phyloP scores from a whole-genome alignment of 371 early-diverging fungal species.

The Batkoa obscura region DNA sequence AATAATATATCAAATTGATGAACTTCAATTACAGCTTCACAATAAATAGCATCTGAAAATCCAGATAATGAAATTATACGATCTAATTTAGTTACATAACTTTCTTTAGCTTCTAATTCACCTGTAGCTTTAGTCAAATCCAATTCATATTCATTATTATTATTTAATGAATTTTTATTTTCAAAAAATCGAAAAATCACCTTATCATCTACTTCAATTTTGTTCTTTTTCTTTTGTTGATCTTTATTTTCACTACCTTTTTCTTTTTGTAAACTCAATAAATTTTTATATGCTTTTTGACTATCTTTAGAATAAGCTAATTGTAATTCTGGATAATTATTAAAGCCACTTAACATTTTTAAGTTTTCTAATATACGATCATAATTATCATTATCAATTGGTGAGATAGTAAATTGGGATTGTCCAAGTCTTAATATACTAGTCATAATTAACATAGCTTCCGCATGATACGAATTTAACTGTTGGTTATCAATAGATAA shows the following conservation, averaged over 20 bases:
- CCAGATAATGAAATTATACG: slow-evolving; percentile 93
- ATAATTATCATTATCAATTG: slow-evolving; percentile 91
- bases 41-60: slow-evolving; percentile 96
- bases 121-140: slow-evolving; percentile 81
- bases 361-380: slow-evolving; percentile 82
- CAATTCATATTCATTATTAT: slow-evolving; percentile 38
- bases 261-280: slow-evolving; percentile 32
- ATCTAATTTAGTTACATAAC: slow-evolving; percentile 64
- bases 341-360: slow-evolving; percentile 45
- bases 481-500: slow-evolving; percentile 22
- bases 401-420: slow-evolving; percentile 54
- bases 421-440: slow-evolving; percentile 83
- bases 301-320: slow-evolving; percentile 59
- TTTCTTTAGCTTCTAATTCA: slow-evolving; percentile 39
- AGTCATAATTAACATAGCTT: slow-evolving; percentile 93
- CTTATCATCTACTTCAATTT: slow-evolving; percentile 69
- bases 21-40: slow-evolving; percentile 92
- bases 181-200: neutral
- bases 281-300: slow-evolving; percentile 55
- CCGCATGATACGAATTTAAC: slow-evolving; percentile 59
- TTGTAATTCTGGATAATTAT: slow-evolving; percentile 28
- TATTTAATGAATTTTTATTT: neutral
- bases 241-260: slow-evolving; percentile 29
- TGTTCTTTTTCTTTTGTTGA: slow-evolving; percentile 19
- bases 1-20: slow-evolving; percentile 93